Evolutionary conservation across 345 rosid species (phyloP), one percentile per base, ranked within the genome.

Genomic region (Murraya paniculata): DNA sequence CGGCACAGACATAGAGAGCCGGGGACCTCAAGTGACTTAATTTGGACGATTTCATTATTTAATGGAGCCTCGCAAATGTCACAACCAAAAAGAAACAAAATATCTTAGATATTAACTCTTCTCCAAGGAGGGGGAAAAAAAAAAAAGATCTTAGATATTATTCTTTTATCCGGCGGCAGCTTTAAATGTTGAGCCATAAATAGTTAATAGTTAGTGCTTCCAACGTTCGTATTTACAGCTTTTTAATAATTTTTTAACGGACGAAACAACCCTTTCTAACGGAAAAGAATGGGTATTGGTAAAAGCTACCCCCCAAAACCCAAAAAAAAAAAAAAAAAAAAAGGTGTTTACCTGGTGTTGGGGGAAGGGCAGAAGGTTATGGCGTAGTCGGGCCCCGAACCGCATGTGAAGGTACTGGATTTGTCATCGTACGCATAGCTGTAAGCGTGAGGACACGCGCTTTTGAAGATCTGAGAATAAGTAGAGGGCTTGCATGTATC

Each of bases 361-460:
- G 96, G 93, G 0, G 93, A 24, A 5, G 99, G 99, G 80, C 98
- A 97, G 87, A 97, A 97, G 35, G 99, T 92, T 84, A 97, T 84
- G 3, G 84, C 80, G 84, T 94, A 96, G 64, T 94, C 90, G 4
- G 97, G 78, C 4, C 61, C 87, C 24, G 89, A 65, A 18, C 91
- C 89, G 76, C 99, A 96, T 11, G 98, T 96, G 89, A 96, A 96
- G 83, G 99, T 97, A 72, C 99, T 97, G 28, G 89, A 86, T 83
- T 85, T 85, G 67, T 97, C 99, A 80, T 97, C 99, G 73, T 94
- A 97, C 6, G 99, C 99, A 64, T 96, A 96, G 91, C 99, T 96
- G 87, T 94, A 96, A 13, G 99, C 99, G 72, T 75, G 85, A 35
- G 98, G 99, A 28, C 98, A 96, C 7, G 93, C 95, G 68, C 38